phyloP scores from a whole-genome alignment of 1,284 basidiomycete genomes.

The Taiwanofungus camphoratus region DNA sequence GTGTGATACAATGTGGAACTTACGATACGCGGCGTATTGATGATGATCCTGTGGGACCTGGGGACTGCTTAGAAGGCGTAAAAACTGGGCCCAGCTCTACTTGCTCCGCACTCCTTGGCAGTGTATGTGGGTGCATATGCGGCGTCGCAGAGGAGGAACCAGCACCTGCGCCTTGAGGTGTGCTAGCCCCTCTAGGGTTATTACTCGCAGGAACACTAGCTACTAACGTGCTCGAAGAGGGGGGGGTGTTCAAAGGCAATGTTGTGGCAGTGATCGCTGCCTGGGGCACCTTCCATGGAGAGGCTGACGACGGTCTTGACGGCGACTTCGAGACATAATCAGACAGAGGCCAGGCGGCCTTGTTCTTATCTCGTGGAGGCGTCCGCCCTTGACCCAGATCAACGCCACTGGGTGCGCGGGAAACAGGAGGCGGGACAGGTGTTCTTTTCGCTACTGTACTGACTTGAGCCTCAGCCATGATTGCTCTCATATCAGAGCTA shows the following conservation, averaged over 20 bases:
- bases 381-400: too few species aligned
- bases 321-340: too few species aligned
- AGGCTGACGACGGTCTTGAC: conserved; percentile 9
- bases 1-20: conserved; percentile 24
- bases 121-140: conserved; percentile 12
- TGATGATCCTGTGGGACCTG: conserved; percentile 24
- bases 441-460: conserved; percentile 15
- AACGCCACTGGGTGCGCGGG: conserved; percentile 5
- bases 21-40: conserved; percentile 42
- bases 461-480: conserved; percentile 76
- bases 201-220: too few species aligned
- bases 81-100: conserved; percentile 54
- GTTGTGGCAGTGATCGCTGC: conserved; percentile 6
- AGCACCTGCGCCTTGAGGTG: too few species aligned
- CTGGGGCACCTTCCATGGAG: conserved; percentile 17
- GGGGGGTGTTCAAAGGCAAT: too few species aligned
- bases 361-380: not conserved
- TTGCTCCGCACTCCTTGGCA: conserved; percentile 15
- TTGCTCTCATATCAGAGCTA: conserved; percentile 77
- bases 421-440: conserved; percentile 1
- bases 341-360: not conserved
- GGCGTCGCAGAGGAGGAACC: too few species aligned
- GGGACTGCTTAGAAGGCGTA: conserved; percentile 44
- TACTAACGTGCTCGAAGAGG: too few species aligned
- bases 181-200: too few species aligned